These are phyloP conservation scores for Remersonia thermophila DNA, from an alignment of 2,329 filamentous ascomycete species.

Conservation along the genomic window DNA sequence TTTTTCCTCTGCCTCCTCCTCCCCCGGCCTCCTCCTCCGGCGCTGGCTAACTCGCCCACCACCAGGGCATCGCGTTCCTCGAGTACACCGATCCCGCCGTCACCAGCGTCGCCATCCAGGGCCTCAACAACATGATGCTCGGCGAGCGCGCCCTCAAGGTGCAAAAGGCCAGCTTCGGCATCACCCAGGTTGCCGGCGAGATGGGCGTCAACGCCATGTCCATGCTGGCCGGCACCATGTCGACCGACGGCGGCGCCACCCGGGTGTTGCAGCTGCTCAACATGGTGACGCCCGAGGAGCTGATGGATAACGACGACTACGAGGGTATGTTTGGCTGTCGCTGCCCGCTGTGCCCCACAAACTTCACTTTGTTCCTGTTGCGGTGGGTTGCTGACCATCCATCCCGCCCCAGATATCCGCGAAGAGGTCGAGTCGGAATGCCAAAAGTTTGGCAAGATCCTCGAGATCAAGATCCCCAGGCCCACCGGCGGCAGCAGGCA, in stretches of 20 bases:
- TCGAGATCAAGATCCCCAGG: slow-evolving; percentile 86
- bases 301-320: slow-evolving; percentile 89
- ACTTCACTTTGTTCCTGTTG: too few species aligned
- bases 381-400: too few species aligned
- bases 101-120: slow-evolving; percentile 79
- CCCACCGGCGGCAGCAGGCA: slow-evolving; percentile 73
- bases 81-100: slow-evolving; percentile 71
- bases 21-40: too few species aligned
- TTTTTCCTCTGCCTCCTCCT: background rate
- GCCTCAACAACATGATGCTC: slow-evolving; percentile 85
- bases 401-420: slow-evolving; percentile 95
- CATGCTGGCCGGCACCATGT: slow-evolving; percentile 84
- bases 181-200: slow-evolving; percentile 85
- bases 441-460: slow-evolving; percentile 71
- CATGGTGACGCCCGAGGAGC: slow-evolving; percentile 94
- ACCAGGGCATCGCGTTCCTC: slow-evolving; percentile 85
- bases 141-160: slow-evolving; percentile 80
- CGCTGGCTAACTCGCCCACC: slow-evolving; percentile 21
- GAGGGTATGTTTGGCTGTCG: slow-evolving; percentile 50
- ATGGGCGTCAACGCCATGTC: slow-evolving; percentile 98
- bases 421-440: slow-evolving; percentile 93
- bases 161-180: slow-evolving; percentile 77
- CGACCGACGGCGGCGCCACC: slow-evolving; percentile 64
- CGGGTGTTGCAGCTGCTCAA: slow-evolving; percentile 87
- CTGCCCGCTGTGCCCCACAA: background rate